Evolutionary conservation across 805 yeast species (phyloP).

Genomic region (Wickerhamomyces queroliae): DNA sequence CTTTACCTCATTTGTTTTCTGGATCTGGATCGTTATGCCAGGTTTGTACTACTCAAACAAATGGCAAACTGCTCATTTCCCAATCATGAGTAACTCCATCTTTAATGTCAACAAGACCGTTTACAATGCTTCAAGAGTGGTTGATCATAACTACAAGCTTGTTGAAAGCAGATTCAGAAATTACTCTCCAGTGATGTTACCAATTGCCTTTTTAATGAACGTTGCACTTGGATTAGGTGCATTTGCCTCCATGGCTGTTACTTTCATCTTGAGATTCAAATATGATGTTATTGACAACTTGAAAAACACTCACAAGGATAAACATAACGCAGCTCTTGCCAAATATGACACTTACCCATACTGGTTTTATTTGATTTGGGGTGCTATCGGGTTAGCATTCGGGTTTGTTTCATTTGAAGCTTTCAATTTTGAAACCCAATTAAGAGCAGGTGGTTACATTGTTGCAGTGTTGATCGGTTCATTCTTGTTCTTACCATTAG

Average conservation of each 20-base stretch:
- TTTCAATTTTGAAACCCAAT: constrained; percentile 25
- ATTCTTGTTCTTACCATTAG: constrained; percentile 54
- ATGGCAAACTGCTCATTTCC: constrained; percentile 56
- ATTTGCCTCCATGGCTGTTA: constrained; percentile 53
- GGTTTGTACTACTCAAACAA: constrained; percentile 47
- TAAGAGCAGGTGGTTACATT: constrained; percentile 56
- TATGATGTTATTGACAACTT: no score
- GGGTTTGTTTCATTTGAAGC: constrained; percentile 30
- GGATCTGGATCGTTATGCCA: constrained; percentile 50
- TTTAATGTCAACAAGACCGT: constrained; percentile 44
- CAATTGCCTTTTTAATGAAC: constrained; percentile 52
- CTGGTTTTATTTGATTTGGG: constrained; percentile 53
- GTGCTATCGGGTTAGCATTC: constrained; percentile 40
- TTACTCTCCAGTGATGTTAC: constrained; percentile 60
- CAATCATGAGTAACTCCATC: constrained; percentile 44
- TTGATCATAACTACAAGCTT: constrained; percentile 37
- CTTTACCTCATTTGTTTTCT: no score
- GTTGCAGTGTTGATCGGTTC: constrained; percentile 51
- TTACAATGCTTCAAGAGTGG: constrained; percentile 46
- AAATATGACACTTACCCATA: constrained; percentile 57
- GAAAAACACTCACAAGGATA: no score
- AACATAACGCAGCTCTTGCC: constrained; percentile 50
- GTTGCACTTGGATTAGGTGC: constrained; percentile 59
- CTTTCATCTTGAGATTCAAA: constrained; percentile 31
- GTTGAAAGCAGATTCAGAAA: constrained; percentile 40